Base-by-base conservation (phyloP, 352 stramenopile genomes). In the Globisporangium abappressorium region DNA sequence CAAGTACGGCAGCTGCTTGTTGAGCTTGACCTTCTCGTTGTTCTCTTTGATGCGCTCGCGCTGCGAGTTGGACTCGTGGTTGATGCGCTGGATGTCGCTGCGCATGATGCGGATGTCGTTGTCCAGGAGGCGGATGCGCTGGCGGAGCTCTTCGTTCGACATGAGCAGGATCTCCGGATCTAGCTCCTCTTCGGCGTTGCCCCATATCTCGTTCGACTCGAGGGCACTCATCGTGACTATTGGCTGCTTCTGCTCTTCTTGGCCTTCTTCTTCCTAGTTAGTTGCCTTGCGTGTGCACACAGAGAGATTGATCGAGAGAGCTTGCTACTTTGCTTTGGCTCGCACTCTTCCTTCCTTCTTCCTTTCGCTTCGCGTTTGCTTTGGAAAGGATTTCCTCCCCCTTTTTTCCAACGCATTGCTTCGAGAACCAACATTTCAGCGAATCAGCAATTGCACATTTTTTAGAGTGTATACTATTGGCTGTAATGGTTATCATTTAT, bases 11-110 rank as follows among this genome's bases (percentile, higher is more conserved):
- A 99, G 77, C 79, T 99, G 96, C 75, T 99, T 99, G 84, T 99
- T 99, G 30, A 99, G 79, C 81, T 99, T 99, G 69, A 99, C 95
- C 75, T 99, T 99, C 75, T 99, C 98, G 79, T 98, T 98, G 82
- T 99, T 99, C 73, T 99, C 97, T 70, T 98, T 98, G 78, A 99
- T 99, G 20, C 94, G 85, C 60, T 98, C 95, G 20, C 80, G 82
- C 74, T 99, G 96, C 65, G 84, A 90, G 61, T 96, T 91, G 69
- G 84, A 96, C 76, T 99, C 97, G 82, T 99, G 96, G 67, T 97
- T 97, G 66, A 99, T 99, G 63, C 95, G 87, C 72, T 98, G 93
- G 66, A 98, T 97, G 76, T 99, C 96, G 49, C 85, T 97, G 55
- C 94, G 92, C 95, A 99, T 99, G 73, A 99, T 98, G 59, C 96